A percentile compares a stretch with the other conserved stretches of the same genome.
Conservation (phyloP, 139 green algal species). For the Microglena sp. region DNA sequence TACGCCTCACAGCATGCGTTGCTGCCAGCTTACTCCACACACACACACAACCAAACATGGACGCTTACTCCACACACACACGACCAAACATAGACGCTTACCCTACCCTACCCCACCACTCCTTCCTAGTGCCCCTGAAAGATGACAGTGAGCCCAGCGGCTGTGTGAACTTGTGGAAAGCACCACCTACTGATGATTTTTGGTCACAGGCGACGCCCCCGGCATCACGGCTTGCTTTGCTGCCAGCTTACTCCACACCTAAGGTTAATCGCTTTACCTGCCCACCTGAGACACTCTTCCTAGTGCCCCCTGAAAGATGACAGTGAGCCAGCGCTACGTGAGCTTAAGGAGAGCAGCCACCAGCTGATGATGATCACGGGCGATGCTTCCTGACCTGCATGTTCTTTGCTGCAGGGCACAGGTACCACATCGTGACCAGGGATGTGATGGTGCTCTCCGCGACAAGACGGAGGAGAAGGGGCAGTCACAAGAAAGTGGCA, state of each 20-base stretch:
- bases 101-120: background rate
- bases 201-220: too few relatives aligned
- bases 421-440: constrained; percentile 83
- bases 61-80: background rate
- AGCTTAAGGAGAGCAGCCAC: constrained; percentile 63
- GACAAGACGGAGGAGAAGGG: constrained; percentile 31
- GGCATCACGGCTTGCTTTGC: too few relatives aligned
- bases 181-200: too few relatives aligned
- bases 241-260: background rate
- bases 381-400: constrained; percentile 69
- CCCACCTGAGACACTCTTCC: constrained; percentile 1
- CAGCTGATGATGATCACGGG: constrained; percentile 93
- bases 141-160: too few relatives aligned
- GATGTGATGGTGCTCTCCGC: constrained; percentile 40
- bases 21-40: background rate
- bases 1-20: too few relatives aligned
- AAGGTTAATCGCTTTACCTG: too few relatives aligned
- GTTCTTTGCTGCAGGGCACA: constrained; percentile 15
- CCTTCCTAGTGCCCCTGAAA: too few relatives aligned
- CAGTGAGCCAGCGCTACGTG: constrained; percentile 58
- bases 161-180: too few relatives aligned
- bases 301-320: constrained; percentile 81
- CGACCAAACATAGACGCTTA: background rate
- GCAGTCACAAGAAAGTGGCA: too few relatives aligned
- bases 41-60: background rate